A percentile compares a stretch with the other conserved stretches of the same genome.
Conservation (phyloP, 2,329 filamentous ascomycete species). For the Diaporthe sp. region DNA sequence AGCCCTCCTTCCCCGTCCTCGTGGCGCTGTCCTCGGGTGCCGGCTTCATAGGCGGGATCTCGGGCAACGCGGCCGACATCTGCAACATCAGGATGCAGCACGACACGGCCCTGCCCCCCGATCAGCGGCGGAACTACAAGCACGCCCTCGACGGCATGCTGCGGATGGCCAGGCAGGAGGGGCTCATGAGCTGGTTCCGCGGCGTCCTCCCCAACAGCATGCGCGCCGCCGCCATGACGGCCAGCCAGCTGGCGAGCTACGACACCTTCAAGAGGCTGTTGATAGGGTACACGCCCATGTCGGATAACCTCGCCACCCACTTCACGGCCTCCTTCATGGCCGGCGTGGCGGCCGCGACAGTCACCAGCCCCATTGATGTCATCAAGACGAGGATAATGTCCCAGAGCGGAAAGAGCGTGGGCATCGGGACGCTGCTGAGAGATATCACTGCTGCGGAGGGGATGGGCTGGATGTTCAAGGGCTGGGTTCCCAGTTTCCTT, state of each 20-base stretch:
- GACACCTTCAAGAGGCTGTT: constrained; percentile 82
- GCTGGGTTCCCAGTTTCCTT: constrained; percentile 84
- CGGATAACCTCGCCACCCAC: constrained; percentile 79
- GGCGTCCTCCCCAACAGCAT: constrained; percentile 86
- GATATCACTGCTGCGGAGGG: constrained; percentile 79
- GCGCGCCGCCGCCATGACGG: constrained; percentile 88
- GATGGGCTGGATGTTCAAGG: constrained; percentile 86
- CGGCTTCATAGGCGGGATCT: constrained; percentile 88
- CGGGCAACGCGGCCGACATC: constrained; percentile 94
- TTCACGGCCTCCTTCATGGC: constrained; percentile 82
- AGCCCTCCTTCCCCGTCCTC: constrained; percentile 79
- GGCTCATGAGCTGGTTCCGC: constrained; percentile 79
- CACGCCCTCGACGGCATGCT: constrained; percentile 88
- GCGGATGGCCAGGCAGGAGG: constrained; percentile 90
- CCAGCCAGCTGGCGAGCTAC: constrained; percentile 85
- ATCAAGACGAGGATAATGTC: constrained; percentile 92
- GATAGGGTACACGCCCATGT: constrained; percentile 72
- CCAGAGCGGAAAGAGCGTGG: constrained; percentile 58
- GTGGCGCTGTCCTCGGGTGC: constrained; percentile 85
- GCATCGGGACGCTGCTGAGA: constrained; percentile 68
- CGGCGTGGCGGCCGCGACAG: constrained; percentile 84
- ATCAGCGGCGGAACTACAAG: constrained; percentile 86
- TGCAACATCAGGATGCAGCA: constrained; percentile 99
- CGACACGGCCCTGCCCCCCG: constrained; percentile 79
- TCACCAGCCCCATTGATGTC: constrained; percentile 88